Conservation (phyloP, 805 yeast genomes). For the Saturnispora besseyi region DNA sequence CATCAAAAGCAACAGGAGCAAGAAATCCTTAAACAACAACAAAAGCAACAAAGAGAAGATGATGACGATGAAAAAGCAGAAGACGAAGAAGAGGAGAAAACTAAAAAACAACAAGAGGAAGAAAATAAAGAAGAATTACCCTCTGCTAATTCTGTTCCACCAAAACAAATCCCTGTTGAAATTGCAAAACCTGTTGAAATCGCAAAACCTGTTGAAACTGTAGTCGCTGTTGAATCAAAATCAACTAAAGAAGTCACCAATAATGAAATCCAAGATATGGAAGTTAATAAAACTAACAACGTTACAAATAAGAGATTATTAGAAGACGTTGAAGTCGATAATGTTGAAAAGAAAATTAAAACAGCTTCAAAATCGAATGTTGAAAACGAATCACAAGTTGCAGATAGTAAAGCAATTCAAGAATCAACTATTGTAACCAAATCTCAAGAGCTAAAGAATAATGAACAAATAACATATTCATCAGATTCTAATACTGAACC, state of each 20-base stretch:
- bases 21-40: conserved; percentile 2
- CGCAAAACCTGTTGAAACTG: background rate
- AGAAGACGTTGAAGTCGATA: background rate
- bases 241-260: background rate
- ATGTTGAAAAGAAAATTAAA: conserved; percentile 5
- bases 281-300: too few relatives aligned
- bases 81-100: too few relatives aligned
- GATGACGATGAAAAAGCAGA: background rate
- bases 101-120: background rate
- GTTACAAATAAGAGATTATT: background rate
- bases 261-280: background rate
- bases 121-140: background rate
- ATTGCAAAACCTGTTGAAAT: background rate
- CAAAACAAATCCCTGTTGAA: background rate
- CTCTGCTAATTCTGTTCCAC: background rate
- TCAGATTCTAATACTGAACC: background rate
- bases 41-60: conserved; percentile 1
- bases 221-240: background rate
- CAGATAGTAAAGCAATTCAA: background rate
- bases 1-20: conserved; percentile 4
- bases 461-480: background rate
- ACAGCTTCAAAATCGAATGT: background rate
- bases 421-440: background rate
- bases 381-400: background rate
- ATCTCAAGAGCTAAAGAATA: background rate